These are phyloP conservation scores for Hypoxylon fragiforme DNA, from an alignment of 495 filamentous ascomycete genomes.

Conservation along the genomic window DNA sequence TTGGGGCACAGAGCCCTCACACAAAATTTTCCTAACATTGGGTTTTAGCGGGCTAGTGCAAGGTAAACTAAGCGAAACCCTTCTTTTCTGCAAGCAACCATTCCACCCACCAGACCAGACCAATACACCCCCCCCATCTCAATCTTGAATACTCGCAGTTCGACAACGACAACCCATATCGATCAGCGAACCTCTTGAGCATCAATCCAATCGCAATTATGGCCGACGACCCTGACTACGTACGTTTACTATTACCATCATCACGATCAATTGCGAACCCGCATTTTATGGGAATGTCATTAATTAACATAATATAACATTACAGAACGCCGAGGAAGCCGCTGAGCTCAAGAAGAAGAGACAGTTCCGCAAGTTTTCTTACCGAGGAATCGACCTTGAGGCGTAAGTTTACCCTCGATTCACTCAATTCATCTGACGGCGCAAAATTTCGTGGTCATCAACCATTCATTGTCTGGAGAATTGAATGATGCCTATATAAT, in stretches of 20 bases:
- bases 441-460: not conserved
- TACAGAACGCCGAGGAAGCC: slow-evolving; percentile 89
- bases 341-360: slow-evolving; percentile 99
- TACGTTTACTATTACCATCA: slow-evolving; percentile 53
- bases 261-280: not conserved
- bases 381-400: slow-evolving; percentile 98
- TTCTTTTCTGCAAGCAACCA: slow-evolving; percentile 12
- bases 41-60: not conserved
- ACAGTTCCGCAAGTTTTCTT: slow-evolving; percentile 99
- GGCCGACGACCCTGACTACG: slow-evolving; percentile 84
- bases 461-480: not conserved
- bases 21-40: slow-evolving; percentile 32
- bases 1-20: slow-evolving; percentile 34
- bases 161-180: slow-evolving; percentile 28
- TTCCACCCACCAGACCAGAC: too few species aligned
- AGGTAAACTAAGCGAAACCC: slow-evolving; percentile 32
- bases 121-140: too few species aligned
- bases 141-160: slow-evolving; percentile 29
- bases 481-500: slow-evolving; percentile 13
- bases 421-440: not conserved
- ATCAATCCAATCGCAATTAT: slow-evolving; percentile 65
- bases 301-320: slow-evolving; percentile 21
- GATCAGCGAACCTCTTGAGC: slow-evolving; percentile 22
- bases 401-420: slow-evolving; percentile 65
- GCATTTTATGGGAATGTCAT: slow-evolving; percentile 1